These are phyloP conservation scores for Yamadazyma sp. DNA, from an alignment of 805 yeast species.

Conservation along the genomic window DNA sequence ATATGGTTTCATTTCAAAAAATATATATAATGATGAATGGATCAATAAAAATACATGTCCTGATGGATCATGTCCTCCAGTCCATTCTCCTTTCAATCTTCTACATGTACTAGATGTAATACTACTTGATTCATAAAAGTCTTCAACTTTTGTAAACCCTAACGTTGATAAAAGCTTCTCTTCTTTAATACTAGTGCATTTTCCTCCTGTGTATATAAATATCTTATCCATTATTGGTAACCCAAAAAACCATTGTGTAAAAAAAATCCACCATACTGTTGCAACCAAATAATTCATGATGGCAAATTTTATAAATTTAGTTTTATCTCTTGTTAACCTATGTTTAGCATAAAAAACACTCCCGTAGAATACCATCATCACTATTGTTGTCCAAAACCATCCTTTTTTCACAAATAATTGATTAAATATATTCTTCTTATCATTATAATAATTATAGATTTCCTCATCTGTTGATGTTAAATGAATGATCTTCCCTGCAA, in stretches of 20 bases:
- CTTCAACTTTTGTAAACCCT: conserved; percentile 3
- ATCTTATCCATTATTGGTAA: conserved; percentile 86
- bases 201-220: conserved; percentile 80
- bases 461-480: conserved; percentile 42
- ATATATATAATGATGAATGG: conserved; percentile 60
- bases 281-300: conserved; percentile 47
- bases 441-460: conserved; percentile 48
- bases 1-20: conserved; percentile 55
- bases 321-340: conserved; percentile 7
- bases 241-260: conserved; percentile 86
- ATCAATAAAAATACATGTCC: conserved; percentile 86
- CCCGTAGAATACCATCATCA: conserved; percentile 24
- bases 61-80: conserved; percentile 95
- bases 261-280: conserved; percentile 80
- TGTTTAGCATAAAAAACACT: conserved; percentile 11
- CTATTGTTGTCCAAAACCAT: conserved; percentile 80
- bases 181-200: conserved; percentile 43
- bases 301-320: conserved; percentile 16
- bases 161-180: conserved; percentile 1
- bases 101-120: conserved; percentile 36
- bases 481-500: conserved; percentile 51
- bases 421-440: conserved; percentile 71
- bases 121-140: conserved; percentile 7
- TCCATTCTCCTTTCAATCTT: conserved; percentile 52
- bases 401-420: conserved; percentile 79